These are phyloP conservation scores for Tetracladium maxilliforme DNA, from an alignment of 2,329 filamentous ascomycete genomes.

Conservation along the genomic window DNA sequence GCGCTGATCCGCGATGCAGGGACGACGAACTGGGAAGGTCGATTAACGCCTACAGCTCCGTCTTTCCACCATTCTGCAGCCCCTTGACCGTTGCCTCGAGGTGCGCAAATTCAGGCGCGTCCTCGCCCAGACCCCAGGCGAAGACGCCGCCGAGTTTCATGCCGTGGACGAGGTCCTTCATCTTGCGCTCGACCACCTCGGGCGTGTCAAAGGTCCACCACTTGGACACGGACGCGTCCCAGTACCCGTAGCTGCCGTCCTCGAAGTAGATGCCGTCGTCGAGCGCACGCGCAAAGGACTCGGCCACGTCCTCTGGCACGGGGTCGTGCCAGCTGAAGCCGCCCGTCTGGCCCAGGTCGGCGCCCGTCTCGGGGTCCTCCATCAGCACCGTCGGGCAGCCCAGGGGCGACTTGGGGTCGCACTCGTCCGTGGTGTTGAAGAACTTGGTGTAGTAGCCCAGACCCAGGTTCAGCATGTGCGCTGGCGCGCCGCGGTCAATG, in stretches of 20 bases:
- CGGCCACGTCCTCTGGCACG: constrained; percentile 33
- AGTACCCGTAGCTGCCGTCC: constrained; percentile 44
- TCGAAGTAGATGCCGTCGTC: constrained; percentile 38
- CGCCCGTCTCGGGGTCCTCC: constrained; percentile 41
- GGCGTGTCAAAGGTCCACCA: constrained; percentile 68
- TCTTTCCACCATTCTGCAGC: no score
- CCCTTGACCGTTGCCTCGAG: constrained; percentile 17
- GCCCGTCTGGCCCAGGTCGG: constrained; percentile 39
- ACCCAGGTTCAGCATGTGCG: constrained; percentile 42
- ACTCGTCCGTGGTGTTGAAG: constrained; percentile 34
- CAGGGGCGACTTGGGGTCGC: constrained; percentile 27
- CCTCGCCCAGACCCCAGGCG: constrained; percentile 63
- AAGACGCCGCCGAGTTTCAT: constrained; percentile 54
- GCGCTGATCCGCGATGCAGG: no score
- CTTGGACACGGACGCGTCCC: constrained; percentile 38
- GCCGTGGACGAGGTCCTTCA: constrained; percentile 38
- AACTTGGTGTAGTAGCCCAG: constrained; percentile 56
- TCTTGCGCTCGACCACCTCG: constrained; percentile 44
- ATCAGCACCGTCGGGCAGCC: constrained; percentile 39
- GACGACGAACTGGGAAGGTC: no score
- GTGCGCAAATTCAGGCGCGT: constrained; percentile 29
- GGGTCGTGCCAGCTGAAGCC: constrained; percentile 45
- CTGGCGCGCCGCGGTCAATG: constrained; percentile 33
- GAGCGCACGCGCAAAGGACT: constrained; percentile 42
- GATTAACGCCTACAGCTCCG: no score